Conservation (phyloP, 257 asterid genomes). For the Solanum dulcamara region DNA sequence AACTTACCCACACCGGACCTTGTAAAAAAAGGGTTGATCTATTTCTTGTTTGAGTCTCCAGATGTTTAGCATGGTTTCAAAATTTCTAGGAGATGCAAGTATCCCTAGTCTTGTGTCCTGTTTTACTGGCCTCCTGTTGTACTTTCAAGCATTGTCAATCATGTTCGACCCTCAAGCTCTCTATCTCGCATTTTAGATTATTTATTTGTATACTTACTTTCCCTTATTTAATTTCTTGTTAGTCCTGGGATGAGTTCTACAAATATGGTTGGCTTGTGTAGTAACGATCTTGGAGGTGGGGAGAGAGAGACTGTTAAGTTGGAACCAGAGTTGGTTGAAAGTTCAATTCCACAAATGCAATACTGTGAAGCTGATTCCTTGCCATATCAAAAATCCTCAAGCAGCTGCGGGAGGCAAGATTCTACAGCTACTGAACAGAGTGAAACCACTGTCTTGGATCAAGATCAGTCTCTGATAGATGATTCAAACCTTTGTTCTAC, state of each 20-base stretch:
- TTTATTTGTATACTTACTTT: not conserved
- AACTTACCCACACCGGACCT: not conserved
- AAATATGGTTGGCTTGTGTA: conserved; percentile 15
- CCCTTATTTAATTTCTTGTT: conserved; percentile 18
- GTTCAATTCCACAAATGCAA: conserved; percentile 29
- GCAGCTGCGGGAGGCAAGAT: conserved; percentile 16
- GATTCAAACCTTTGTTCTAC: conserved; percentile 64
- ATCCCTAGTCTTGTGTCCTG: not conserved
- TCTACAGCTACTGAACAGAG: conserved; percentile 27
- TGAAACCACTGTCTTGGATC: conserved; percentile 21
- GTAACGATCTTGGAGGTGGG: conserved; percentile 28
- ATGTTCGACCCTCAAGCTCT: not conserved
- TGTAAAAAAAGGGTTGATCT: not conserved
- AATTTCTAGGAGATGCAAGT: not conserved
- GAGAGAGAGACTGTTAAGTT: conserved; percentile 24
- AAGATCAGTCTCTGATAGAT: conserved; percentile 28
- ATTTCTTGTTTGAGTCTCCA: not conserved
- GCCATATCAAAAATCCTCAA: conserved; percentile 2
- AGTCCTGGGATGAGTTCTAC: conserved; percentile 34
- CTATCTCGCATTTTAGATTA: not conserved
- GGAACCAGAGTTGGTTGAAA: conserved; percentile 23
- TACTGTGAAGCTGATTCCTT: conserved; percentile 6
- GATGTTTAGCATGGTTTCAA: not conserved
- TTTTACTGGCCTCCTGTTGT: not conserved
- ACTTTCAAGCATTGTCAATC: not conserved